Percentiles rank a stretch among this genome's conserved stretches.
Conservation (phyloP, 495 filamentous ascomycete species). For the Poronia punctata region DNA sequence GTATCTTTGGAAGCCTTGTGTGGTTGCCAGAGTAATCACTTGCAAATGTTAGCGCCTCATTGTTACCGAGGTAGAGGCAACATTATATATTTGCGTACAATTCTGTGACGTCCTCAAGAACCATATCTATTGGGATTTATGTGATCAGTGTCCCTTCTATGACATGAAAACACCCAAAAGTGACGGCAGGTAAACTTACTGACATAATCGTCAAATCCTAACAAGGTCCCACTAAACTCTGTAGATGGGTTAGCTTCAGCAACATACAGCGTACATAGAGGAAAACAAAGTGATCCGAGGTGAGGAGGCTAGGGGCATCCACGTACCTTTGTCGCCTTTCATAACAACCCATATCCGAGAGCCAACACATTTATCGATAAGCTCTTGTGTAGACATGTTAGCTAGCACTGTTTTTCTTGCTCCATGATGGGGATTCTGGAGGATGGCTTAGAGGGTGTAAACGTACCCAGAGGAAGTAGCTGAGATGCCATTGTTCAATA, state of each 20-base stretch:
- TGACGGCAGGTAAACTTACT: conserved; percentile 59
- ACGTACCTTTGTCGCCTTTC: conserved; percentile 91
- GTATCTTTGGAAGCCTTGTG: conserved; percentile 82
- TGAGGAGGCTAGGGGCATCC: not conserved
- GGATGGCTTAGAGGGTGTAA: not conserved
- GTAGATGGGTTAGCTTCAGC: conserved; percentile 10
- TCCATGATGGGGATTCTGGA: not conserved
- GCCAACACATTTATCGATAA: conserved; percentile 98
- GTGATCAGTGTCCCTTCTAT: conserved; percentile 6
- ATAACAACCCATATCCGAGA: conserved; percentile 98
- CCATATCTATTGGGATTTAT: conserved; percentile 66
- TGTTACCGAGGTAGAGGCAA: not conserved
- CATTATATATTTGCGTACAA: conserved; percentile 55
- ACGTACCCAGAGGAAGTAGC: conserved; percentile 66
- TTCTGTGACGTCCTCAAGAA: conserved; percentile 93
- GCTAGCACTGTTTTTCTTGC: conserved; percentile 8
- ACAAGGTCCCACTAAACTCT: conserved; percentile 92
- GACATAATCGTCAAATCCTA: conserved; percentile 98
- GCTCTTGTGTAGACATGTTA: conserved; percentile 52
- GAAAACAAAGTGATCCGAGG: not conserved
- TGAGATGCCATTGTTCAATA: conserved; percentile 87
- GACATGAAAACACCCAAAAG: not conserved
- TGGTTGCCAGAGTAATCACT: conserved; percentile 86
- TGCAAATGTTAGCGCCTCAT: conserved; percentile 7
- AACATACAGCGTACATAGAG: not conserved